Conservation (phyloP, 2,329 filamentous ascomycete species). For the Diplodia corticola region DNA sequence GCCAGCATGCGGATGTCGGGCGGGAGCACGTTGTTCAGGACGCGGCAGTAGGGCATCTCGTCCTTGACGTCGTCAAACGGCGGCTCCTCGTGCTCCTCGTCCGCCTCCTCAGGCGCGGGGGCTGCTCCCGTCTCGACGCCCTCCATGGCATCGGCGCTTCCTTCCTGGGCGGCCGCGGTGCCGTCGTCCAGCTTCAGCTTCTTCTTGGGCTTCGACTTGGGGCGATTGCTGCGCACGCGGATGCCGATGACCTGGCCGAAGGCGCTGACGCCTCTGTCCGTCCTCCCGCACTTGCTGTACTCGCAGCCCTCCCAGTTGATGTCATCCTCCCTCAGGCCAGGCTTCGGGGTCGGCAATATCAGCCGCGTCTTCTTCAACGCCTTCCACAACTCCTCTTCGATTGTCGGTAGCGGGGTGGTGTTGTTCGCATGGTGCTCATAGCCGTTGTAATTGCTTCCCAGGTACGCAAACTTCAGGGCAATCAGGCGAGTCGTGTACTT, state of each 20-base stretch:
- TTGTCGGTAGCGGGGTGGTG: slow-evolving; percentile 68
- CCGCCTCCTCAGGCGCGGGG: background rate
- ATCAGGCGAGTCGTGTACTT: slow-evolving; percentile 82
- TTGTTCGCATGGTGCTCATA: slow-evolving; percentile 82
- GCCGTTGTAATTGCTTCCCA: slow-evolving; percentile 88
- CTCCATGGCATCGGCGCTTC: slow-evolving; percentile 23
- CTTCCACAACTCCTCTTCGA: slow-evolving; percentile 94
- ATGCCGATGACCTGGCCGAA: slow-evolving; percentile 94
- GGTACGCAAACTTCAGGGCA: slow-evolving; percentile 89
- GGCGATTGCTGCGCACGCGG: slow-evolving; percentile 75
- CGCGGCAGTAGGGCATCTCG: slow-evolving; percentile 79
- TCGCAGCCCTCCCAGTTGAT: slow-evolving; percentile 82
- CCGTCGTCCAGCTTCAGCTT: slow-evolving; percentile 24
- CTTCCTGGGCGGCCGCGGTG: background rate
- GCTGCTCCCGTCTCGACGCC: slow-evolving; percentile 6
- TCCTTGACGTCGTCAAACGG: slow-evolving; percentile 69
- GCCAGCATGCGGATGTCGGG: slow-evolving; percentile 87
- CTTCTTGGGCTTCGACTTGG: slow-evolving; percentile 45
- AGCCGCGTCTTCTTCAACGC: slow-evolving; percentile 79
- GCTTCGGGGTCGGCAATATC: slow-evolving; percentile 64
- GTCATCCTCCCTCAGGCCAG: slow-evolving; percentile 25
- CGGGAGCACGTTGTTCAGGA: slow-evolving; percentile 85
- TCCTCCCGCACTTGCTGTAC: slow-evolving; percentile 93
- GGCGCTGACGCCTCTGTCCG: slow-evolving; percentile 89
- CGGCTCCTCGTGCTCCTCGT: slow-evolving; percentile 33